Conservation (phyloP, 805 yeast genomes). For the Sugiyamaella floridensis region DNA sequence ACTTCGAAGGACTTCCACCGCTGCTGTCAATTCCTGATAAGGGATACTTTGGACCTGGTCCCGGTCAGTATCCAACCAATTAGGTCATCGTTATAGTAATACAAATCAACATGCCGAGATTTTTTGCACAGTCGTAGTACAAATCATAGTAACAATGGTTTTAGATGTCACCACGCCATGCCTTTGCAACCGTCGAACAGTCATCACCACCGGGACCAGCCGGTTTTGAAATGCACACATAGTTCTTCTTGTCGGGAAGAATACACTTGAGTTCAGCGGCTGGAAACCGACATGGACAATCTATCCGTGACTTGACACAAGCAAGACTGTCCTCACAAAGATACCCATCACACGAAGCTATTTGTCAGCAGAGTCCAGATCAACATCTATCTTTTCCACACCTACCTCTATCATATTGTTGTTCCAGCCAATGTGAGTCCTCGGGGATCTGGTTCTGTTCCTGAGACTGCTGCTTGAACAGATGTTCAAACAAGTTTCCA, state of each 20-base stretch:
- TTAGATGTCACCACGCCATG: conserved; percentile 52
- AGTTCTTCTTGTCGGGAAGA: conserved; percentile 58
- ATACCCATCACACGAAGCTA: conserved; percentile 48
- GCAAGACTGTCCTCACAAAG: conserved; percentile 76
- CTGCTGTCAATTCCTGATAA: conserved; percentile 12
- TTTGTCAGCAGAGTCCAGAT: neutral
- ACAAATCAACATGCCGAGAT: no score
- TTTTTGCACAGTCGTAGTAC: no score
- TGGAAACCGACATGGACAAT: conserved; percentile 90
- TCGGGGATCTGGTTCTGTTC: conserved; percentile 19
- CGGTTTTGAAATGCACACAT: conserved; percentile 80
- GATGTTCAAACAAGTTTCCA: conserved; percentile 40
- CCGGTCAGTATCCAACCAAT: conserved; percentile 13
- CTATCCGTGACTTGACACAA: conserved; percentile 62
- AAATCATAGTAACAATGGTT: no score
- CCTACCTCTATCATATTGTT: conserved; percentile 20
- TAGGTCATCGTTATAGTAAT: neutral
- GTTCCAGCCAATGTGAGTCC: conserved; percentile 23
- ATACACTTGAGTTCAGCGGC: conserved; percentile 75
- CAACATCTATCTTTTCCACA: neutral
- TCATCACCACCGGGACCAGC: conserved; percentile 58
- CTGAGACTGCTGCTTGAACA: conserved; percentile 33
- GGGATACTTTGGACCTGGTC: conserved; percentile 20
- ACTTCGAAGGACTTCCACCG: conserved; percentile 11
- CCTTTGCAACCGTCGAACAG: conserved; percentile 78